Evolutionary conservation across 176 grass and related monocot genomes (phyloP).

Genomic region (Tuctoria greenei): DNA sequence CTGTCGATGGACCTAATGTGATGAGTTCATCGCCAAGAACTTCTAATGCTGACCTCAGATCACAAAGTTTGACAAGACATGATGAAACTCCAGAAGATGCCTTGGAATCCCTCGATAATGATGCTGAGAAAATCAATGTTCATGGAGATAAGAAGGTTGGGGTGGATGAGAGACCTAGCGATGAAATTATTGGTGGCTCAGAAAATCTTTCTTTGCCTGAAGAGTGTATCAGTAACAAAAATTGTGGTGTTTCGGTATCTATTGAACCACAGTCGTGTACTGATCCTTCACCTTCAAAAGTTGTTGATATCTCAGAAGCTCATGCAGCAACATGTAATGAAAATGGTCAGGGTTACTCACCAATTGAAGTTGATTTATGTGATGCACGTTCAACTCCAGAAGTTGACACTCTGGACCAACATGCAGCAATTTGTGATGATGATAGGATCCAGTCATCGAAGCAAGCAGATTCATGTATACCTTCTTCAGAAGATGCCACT

Average conservation of each 20-base stretch:
- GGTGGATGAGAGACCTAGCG: not conserved
- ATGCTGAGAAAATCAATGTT: not conserved
- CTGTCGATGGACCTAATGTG: constrained; percentile 26
- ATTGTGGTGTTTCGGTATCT: not conserved
- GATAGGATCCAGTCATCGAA: constrained; percentile 6
- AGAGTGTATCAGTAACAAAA: constrained; percentile 6
- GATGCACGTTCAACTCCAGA: not conserved
- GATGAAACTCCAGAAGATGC: constrained; percentile 40
- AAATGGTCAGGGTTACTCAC: constrained; percentile 29
- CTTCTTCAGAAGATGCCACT: constrained; percentile 1
- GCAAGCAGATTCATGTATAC: not conserved
- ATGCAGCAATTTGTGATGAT: constrained; percentile 21
- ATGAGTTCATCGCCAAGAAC: constrained; percentile 18
- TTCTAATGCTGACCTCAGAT: constrained; percentile 29
- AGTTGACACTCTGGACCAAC: constrained; percentile 27
- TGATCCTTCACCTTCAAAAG: constrained; percentile 26
- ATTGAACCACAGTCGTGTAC: not conserved
- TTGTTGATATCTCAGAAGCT: constrained; percentile 26
- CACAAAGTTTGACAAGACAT: constrained; percentile 29
- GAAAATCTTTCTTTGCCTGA: constrained; percentile 15
- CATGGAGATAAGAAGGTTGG: constrained; percentile 17
- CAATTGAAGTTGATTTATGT: not conserved
- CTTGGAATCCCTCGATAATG: not conserved
- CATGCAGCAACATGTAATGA: constrained; percentile 6
- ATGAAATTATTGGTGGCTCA: constrained; percentile 4